Evolutionary conservation across 1,139 yeast species (phyloP).

Genomic region (Zygosaccharomyces pseudobailii): DNA sequence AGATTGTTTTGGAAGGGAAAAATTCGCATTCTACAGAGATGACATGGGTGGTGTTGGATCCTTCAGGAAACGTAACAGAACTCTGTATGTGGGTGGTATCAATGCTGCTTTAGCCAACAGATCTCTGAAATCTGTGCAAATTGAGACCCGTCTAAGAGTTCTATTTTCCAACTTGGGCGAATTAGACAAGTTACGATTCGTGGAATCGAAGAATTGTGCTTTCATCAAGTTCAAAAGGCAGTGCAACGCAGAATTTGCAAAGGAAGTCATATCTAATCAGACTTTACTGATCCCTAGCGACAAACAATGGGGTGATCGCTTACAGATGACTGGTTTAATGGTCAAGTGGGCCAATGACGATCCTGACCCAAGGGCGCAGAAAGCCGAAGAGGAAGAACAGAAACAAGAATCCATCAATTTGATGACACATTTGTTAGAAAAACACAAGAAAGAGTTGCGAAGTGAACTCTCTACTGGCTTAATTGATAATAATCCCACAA

Average conservation of each 20-base stretch:
- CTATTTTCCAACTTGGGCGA: conserved; percentile 75
- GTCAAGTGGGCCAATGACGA: conserved; percentile 91
- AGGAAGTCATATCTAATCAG: conserved; percentile 88
- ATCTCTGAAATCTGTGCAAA: conserved; percentile 22
- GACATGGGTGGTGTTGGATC: conserved; percentile 96
- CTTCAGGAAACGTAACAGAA: conserved; percentile 62
- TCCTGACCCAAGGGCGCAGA: conserved; percentile 68
- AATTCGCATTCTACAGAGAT: conserved; percentile 74
- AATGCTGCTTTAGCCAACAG: conserved; percentile 32
- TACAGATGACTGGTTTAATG: conserved; percentile 47
- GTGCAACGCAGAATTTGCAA: conserved; percentile 83
- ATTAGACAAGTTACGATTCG: conserved; percentile 61
- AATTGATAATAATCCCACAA: neutral
- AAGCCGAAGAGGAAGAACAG: conserved; percentile 41
- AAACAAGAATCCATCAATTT: conserved; percentile 20
- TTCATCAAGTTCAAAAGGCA: conserved; percentile 71
- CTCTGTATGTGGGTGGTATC: conserved; percentile 75
- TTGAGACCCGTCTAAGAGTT: conserved; percentile 36
- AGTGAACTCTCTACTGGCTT: neutral
- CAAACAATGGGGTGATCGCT: conserved; percentile 34
- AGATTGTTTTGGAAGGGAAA: conserved; percentile 93
- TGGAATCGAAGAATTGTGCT: conserved; percentile 64
- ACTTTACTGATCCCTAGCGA: conserved; percentile 48
- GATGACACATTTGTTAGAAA: conserved; percentile 20
- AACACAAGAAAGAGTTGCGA: neutral